A percentile compares a stretch with the other conserved stretches of the same genome.
Evolutionary conservation across 257 asterid species (phyloP).

Genomic region (Jacaranda mimosifolia): DNA sequence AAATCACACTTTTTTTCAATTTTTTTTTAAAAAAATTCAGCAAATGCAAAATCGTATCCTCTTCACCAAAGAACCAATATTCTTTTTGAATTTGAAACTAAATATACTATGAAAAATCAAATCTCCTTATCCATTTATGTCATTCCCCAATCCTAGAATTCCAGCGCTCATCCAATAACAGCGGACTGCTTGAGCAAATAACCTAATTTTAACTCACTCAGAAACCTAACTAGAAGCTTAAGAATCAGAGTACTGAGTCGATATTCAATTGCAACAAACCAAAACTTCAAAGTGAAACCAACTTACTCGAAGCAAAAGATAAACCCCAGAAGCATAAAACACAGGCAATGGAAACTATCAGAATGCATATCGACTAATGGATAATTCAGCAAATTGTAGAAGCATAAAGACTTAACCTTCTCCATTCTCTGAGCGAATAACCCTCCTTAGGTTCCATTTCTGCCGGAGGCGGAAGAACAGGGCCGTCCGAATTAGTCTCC

Average conservation of each 20-base stretch:
- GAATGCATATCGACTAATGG: neutral
- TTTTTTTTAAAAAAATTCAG: neutral
- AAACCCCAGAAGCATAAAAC: neutral
- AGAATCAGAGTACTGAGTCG: neutral
- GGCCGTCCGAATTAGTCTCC: conserved; percentile 45
- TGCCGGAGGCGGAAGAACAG: conserved; percentile 63
- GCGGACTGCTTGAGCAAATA: neutral
- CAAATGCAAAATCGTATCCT: neutral
- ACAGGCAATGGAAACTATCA: neutral
- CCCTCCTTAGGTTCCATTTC: conserved; percentile 70
- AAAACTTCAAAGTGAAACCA: neutral
- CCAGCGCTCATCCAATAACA: neutral
- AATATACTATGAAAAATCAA: neutral
- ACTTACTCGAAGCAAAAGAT: neutral
- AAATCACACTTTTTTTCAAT: neutral
- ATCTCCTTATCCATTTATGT: neutral
- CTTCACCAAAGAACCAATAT: neutral
- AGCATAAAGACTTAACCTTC: conserved; percentile 55
- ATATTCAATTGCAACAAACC: conserved; percentile 14
- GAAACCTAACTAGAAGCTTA: conserved; percentile 5
- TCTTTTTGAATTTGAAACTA: neutral
- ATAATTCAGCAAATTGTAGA: conserved; percentile 19
- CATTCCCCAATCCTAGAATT: neutral
- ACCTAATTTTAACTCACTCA: neutral
- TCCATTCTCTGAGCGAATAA: conserved; percentile 83